These are phyloP conservation scores for Athelia sp. DNA, from an alignment of 1,284 basidiomycete species.

Conservation along the genomic window DNA sequence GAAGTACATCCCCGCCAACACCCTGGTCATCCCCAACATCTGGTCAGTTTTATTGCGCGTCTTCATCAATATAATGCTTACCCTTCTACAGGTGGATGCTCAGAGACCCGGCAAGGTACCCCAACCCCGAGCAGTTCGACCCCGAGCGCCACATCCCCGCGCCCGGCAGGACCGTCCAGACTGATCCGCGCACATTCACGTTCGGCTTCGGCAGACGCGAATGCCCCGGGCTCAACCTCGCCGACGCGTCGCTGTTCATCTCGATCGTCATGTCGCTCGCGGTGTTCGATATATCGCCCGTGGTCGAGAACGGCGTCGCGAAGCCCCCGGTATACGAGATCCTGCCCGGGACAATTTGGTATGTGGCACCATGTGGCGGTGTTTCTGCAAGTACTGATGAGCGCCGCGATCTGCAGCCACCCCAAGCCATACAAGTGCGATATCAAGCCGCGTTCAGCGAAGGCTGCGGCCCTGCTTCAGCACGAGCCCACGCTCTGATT, in stretches of 20 bases:
- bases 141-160: conserved; percentile 41
- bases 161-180: conserved; percentile 35
- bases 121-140: conserved; percentile 38
- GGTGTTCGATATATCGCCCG: conserved; percentile 18
- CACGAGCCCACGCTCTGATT: no score
- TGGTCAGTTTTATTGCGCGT: conserved; percentile 28
- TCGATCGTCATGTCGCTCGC: conserved; percentile 17
- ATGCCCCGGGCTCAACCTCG: conserved; percentile 23
- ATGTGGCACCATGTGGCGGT: background rate
- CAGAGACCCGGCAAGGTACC: conserved; percentile 42
- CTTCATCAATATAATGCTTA: conserved; percentile 3
- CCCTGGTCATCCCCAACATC: conserved; percentile 45
- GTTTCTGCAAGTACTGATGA: background rate
- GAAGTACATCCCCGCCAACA: conserved; percentile 47
- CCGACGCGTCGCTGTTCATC: conserved; percentile 20
- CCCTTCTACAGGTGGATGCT: conserved; percentile 35
- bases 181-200: conserved; percentile 47
- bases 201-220: conserved; percentile 59
- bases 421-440: conserved; percentile 1
- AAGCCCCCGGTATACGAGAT: conserved; percentile 17
- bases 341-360: conserved; percentile 7
- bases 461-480: background rate
- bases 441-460: background rate
- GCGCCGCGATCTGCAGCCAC: conserved; percentile 6
- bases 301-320: conserved; percentile 16